Evolutionary conservation across 192 early-diverging fungal species (phyloP), one percentile per base, ranked within the genome.

Genomic region (Piromyces sp.): DNA sequence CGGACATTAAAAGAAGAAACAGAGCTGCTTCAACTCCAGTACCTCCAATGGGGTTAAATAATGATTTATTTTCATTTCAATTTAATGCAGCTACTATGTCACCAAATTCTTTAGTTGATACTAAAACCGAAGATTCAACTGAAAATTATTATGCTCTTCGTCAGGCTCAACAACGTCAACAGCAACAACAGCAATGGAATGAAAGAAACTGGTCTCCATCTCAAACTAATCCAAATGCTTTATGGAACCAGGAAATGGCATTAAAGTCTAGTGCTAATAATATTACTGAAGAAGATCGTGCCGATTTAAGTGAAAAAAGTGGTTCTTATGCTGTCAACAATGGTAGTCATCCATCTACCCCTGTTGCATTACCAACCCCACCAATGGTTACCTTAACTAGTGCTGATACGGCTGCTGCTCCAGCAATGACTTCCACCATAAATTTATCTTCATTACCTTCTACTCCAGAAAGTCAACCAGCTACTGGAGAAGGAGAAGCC

Each of bases 241-340:
- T 79, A 40, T 37, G 33, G 42, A 40, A 68, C 13, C 68, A 79
- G 15, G 37, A 33, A 28, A 29, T n/a, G 81, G n/a, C 78, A 58
- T 26, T 30, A 31, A 79, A 81, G 6, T 84, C 85, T 26, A 85
- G 86, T 30, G 51, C 80, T 85, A 79, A 82, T 84, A 29, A 80
- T 85, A 36, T 84, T 81, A 29, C 85, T 82, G n/a, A 83, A 88
- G 80, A 81, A 86, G 22, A 84, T 40, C 40, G 68, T 88, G 36
- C 82, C 84, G 26, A 81, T 80, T 2, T 83, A 84, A 30, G 86
- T 86, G 58, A 85, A 42, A 88, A 84, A 78, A 84, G 80, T 22
- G 19, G 79, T 82, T n/a, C 80, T 37, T n/a, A 81, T 79, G 30
- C 79, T 19, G 79, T 36, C 13, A 84, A 78, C 13, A 80, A 30